Evolutionary conservation across 805 yeast species (phyloP).

Genomic region (Saccharomycopsis oosterbeekiorum): DNA sequence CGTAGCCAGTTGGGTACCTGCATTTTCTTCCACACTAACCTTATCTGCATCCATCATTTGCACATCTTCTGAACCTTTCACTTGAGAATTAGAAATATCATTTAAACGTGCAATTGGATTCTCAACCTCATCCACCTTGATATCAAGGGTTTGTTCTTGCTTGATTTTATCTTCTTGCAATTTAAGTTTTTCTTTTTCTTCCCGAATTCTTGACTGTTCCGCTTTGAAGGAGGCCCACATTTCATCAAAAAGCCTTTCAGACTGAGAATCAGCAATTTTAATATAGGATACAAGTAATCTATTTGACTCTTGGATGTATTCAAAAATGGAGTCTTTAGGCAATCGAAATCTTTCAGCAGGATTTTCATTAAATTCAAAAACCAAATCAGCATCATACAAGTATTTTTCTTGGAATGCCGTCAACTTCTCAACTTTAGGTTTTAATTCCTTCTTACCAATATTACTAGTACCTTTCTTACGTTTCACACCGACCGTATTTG

Average conservation of each 20-base stretch:
- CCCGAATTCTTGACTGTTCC: constrained; percentile 20
- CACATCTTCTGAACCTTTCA: constrained; percentile 3
- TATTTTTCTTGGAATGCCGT: constrained; percentile 75
- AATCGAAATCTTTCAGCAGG: constrained; percentile 62
- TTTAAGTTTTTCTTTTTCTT: constrained; percentile 18
- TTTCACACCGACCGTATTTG: background rate
- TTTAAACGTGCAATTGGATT: background rate
- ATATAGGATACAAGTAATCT: constrained; percentile 31
- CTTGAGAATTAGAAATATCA: background rate
- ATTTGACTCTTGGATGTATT: constrained; percentile 31
- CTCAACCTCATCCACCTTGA: background rate
- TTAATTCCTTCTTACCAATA: constrained; percentile 1
- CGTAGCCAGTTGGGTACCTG: constrained; percentile 20
- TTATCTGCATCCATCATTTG: constrained; percentile 12
- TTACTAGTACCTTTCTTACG: constrained; percentile 4
- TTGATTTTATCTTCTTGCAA: constrained; percentile 15
- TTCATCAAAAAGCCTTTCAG: constrained; percentile 1
- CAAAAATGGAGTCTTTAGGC: constrained; percentile 72
- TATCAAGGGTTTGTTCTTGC: constrained; percentile 7
- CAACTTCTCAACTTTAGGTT: constrained; percentile 25
- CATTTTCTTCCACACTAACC: constrained; percentile 2
- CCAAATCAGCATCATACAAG: constrained; percentile 56
- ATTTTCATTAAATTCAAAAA: constrained; percentile 79
- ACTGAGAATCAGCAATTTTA: constrained; percentile 20
- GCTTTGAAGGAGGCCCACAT: constrained; percentile 10